Evolutionary conservation across 306 rosid genomes (phyloP).

Genomic region (Gillenia trifoliata): DNA sequence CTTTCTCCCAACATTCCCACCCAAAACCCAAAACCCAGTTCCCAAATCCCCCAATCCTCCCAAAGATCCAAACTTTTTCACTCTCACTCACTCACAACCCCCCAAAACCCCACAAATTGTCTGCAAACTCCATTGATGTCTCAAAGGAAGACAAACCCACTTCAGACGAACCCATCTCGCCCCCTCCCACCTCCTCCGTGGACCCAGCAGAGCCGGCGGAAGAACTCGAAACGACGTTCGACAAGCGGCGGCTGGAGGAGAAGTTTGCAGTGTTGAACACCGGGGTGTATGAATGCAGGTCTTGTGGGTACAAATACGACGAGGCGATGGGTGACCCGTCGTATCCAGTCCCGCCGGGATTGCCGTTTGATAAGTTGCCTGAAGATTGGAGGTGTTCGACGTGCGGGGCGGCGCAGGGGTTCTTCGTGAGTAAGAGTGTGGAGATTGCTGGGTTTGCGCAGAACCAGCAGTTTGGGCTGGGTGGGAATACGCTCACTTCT

Average conservation of each 20-base stretch:
- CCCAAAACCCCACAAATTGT: constrained; percentile 22
- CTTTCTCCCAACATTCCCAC: constrained; percentile 36
- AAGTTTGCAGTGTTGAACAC: constrained; percentile 88
- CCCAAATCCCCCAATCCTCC: constrained; percentile 18
- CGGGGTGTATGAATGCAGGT: constrained; percentile 86
- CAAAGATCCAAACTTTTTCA: constrained; percentile 20
- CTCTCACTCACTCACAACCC: constrained; percentile 15
- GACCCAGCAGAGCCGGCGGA: neutral
- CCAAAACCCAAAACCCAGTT: constrained; percentile 36
- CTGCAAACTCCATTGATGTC: constrained; percentile 51
- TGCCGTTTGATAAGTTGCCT: constrained; percentile 68
- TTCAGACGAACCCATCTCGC: constrained; percentile 28
- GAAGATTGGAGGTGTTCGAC: constrained; percentile 97
- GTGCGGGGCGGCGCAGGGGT: constrained; percentile 85
- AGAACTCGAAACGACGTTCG: constrained; percentile 19
- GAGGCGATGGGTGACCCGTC: constrained; percentile 80
- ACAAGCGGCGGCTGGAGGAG: constrained; percentile 73
- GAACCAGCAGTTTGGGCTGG: constrained; percentile 94
- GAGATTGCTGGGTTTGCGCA: constrained; percentile 90
- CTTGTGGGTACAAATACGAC: constrained; percentile 87
- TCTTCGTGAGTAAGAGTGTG: constrained; percentile 85
- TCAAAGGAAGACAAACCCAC: constrained; percentile 73
- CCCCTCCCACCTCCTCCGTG: constrained; percentile 8
- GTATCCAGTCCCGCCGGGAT: constrained; percentile 81
- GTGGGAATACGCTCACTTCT: constrained; percentile 80